Evolutionary conservation across 2,329 filamentous ascomycete genomes (phyloP), one percentile per base, ranked within the genome.

Genomic region (Diplodia sapinea): DNA sequence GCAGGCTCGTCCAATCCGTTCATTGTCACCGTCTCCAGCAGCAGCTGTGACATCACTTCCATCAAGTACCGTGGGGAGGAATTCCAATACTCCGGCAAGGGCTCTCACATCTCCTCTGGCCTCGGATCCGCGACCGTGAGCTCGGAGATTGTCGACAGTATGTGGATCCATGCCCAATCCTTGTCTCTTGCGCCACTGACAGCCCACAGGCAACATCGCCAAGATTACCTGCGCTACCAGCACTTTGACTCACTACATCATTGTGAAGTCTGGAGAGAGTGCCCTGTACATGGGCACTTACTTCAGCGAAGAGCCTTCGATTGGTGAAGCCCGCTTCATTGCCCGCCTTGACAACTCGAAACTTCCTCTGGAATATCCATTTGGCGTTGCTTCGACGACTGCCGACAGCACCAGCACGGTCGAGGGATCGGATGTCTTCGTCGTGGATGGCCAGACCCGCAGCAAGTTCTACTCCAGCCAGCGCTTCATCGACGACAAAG

Each of bases 401-500:
- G 78, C 77, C 2, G 83, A 82, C 36, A 83, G 82, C 36, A 80
- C 79, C 15, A 63, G 59, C 59, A 81, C 84, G 1, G 80, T 90
- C 62, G 88, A 90, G 74, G 88, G 78, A 3, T 76, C 74, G 1
- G 79, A 81, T 64, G 78, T 80, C 13, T 91, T 85, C 73, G 69
- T 87, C 11, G 86, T 91, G 52, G 77, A 81, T 70, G 85, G 87
- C 26, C 80, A 91, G 75, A 91, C 88, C 0, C 84, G 88, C 47
- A 88, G 85, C 77, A 91, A 91, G 76, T 91, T 91, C 80, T 91
- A 89, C 79, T 89, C 87, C 2, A 88, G 86, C 68, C 82, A 89
- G 69, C 83, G 88, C n/a, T 91, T 89, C 77, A 90, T 91, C 73
- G 89, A 91, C 74, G 88, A 89, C 71, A 81, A 86, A 57, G 82